These are phyloP conservation scores for Paecilomyces sp. DNA, from an alignment of 2,329 filamentous ascomycete species.

Conservation along the genomic window DNA sequence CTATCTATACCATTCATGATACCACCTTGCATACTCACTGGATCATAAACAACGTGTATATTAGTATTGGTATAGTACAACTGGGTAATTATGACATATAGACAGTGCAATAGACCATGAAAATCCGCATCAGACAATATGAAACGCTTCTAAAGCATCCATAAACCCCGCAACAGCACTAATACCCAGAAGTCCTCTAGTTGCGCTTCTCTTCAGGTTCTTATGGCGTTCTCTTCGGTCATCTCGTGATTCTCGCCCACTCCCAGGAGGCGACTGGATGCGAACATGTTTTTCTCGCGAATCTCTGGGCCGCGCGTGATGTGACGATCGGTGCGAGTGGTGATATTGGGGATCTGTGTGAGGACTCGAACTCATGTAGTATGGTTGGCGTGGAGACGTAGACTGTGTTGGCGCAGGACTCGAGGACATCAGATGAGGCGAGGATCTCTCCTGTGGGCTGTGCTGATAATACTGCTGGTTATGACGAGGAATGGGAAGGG, in stretches of 20 bases:
- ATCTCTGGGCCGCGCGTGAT: conserved; percentile 1
- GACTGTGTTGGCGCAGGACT: neutral
- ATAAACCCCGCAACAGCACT: conserved; percentile 32
- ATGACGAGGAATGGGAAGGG: neutral
- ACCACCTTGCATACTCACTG: neutral
- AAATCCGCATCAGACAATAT: neutral
- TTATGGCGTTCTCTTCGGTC: conserved; percentile 14
- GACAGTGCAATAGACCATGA: neutral
- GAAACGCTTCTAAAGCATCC: conserved; percentile 31
- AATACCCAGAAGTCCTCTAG: conserved; percentile 27
- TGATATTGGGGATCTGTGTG: neutral
- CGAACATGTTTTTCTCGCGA: conserved; percentile 10
- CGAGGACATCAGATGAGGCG: neutral
- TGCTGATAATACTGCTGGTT: neutral
- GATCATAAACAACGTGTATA: no score
- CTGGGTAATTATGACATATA: neutral
- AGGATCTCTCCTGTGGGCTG: neutral
- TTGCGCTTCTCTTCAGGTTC: conserved; percentile 24
- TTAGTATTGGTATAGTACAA: neutral
- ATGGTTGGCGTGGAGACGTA: neutral
- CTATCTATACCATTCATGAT: neutral
- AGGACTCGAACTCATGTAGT: neutral
- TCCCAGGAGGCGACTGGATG: conserved; percentile 7
- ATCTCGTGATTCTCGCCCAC: conserved; percentile 4
- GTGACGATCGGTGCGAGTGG: neutral